A percentile compares a stretch with the other conserved stretches of the same genome.
phyloP scores from a whole-genome alignment of 2,329 filamentous ascomycete genomes.

The Aphanocladium album region DNA sequence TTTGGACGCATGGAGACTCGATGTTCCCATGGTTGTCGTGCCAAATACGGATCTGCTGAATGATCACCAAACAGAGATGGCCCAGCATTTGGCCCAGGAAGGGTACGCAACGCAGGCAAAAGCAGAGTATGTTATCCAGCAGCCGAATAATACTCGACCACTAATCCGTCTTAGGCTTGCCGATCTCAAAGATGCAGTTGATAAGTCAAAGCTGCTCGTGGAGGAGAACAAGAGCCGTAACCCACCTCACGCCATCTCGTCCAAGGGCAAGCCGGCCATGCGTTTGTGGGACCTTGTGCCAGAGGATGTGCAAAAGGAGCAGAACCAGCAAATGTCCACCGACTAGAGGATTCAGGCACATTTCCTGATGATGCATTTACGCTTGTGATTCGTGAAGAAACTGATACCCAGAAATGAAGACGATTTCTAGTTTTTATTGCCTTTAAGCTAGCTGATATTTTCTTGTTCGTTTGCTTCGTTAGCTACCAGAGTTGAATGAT shows the following conservation, averaged over 20 bases:
- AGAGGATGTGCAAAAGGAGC: constrained; percentile 29
- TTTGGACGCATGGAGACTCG: constrained; percentile 70
- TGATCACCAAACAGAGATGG: constrained; percentile 88
- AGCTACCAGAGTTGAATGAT: background rate
- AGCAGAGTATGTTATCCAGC: constrained; percentile 48
- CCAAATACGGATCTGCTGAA: constrained; percentile 78
- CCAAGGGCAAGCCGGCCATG: constrained; percentile 17
- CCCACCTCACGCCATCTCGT: constrained; percentile 25
- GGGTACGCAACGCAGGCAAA: constrained; percentile 72
- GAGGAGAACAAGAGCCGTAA: constrained; percentile 32
- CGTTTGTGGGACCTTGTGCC: constrained; percentile 32
- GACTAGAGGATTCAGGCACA: constrained; percentile 27
- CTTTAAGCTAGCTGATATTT: background rate
- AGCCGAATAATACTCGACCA: background rate
- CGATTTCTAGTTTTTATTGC: background rate
- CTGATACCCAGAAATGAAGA: constrained; percentile 5
- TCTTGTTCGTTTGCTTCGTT: background rate
- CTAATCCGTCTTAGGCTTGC: constrained; percentile 18
- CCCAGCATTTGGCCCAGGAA: constrained; percentile 65
- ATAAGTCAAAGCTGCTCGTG: constrained; percentile 32
- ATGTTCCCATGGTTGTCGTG: constrained; percentile 78
- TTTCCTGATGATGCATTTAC: background rate
- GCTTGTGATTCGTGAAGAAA: background rate
- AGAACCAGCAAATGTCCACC: constrained; percentile 33
- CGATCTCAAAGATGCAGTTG: constrained; percentile 32